phyloP scores from a whole-genome alignment of 371 early-diverging fungal genomes.

The Syncephalastrum sp. region DNA sequence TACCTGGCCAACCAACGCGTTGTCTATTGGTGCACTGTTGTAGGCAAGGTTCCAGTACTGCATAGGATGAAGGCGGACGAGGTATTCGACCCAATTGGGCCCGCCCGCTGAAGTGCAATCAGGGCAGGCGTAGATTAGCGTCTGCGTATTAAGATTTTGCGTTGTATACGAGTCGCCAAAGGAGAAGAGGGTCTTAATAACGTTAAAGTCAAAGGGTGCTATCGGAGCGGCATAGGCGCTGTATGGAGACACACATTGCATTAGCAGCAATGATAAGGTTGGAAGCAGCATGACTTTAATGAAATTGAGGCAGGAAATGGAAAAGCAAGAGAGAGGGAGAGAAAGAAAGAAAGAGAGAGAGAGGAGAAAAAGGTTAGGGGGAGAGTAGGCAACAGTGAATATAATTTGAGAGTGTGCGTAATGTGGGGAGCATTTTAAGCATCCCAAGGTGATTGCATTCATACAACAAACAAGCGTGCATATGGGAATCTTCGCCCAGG shows the following conservation, averaged over 20 bases:
- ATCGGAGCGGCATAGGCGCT: not conserved
- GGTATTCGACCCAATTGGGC: constrained; percentile 41
- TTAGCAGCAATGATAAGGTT: no score
- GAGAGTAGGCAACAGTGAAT: not conserved
- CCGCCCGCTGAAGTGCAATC: constrained; percentile 40
- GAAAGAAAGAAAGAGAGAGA: not conserved
- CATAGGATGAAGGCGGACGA: constrained; percentile 20
- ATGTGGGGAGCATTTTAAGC: not conserved
- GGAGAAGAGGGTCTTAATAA: constrained; percentile 26
- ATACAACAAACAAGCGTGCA: not conserved
- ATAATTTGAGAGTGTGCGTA: not conserved
- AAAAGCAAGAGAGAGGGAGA: constrained; percentile 6
- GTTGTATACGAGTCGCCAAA: constrained; percentile 47
- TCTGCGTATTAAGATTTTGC: constrained; percentile 22
- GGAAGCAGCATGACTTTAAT: not conserved
- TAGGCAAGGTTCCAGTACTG: constrained; percentile 39
- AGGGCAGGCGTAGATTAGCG: constrained; percentile 27
- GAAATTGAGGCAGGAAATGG: constrained; percentile 2
- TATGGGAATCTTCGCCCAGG: no score
- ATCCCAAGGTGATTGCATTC: not conserved
- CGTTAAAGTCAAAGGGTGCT: constrained; percentile 13
- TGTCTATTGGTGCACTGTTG: constrained; percentile 35
- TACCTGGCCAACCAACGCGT: constrained; percentile 31
- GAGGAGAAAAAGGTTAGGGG: not conserved
- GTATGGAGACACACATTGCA: not conserved